These are phyloP conservation scores for Cystobasidium slooffiae DNA, from an alignment of 1,284 basidiomycete genomes.

Conservation along the genomic window DNA sequence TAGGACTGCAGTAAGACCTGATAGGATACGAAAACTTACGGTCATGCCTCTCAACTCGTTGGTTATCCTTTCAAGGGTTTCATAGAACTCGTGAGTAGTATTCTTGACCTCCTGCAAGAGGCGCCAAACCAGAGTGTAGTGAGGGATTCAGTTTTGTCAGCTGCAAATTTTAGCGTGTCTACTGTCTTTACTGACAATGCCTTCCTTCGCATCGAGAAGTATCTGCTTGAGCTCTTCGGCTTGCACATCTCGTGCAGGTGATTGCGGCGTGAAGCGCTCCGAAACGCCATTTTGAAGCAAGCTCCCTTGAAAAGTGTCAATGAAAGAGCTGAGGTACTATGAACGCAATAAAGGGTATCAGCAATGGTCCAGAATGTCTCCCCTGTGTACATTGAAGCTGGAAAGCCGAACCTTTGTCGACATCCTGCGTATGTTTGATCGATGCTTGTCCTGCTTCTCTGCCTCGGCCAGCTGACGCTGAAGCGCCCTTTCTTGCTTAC, in stretches of 20 bases:
- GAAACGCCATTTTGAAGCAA: background rate
- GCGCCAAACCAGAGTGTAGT: background rate
- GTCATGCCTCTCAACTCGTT: conserved; percentile 69
- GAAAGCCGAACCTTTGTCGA: conserved; percentile 31
- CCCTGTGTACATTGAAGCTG: too few relatives aligned
- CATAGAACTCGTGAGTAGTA: conserved; percentile 84
- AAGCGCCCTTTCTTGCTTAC: too few relatives aligned
- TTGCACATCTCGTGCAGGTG: conserved; percentile 2
- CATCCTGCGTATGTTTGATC: conserved; percentile 23
- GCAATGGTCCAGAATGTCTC: background rate
- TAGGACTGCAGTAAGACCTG: conserved; percentile 8
- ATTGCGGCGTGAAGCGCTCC: conserved; percentile 12
- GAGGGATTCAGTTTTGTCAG: background rate
- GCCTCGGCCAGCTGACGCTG: background rate
- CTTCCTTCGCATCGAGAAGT: conserved; percentile 37
- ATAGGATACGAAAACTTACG: conserved; percentile 60
- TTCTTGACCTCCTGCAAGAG: conserved; percentile 65
- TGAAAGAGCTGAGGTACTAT: conserved; percentile 34
- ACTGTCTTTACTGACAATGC: background rate
- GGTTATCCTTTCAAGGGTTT: conserved; percentile 83
- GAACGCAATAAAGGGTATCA: background rate
- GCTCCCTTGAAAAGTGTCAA: conserved; percentile 9
- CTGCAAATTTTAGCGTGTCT: background rate
- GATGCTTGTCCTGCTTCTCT: background rate
- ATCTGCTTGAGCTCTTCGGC: conserved; percentile 39